Evolutionary conservation across 176 grass and related monocot species (phyloP), one percentile per base, ranked within the genome.

Genomic region (Echinochloa phyllopogon): DNA sequence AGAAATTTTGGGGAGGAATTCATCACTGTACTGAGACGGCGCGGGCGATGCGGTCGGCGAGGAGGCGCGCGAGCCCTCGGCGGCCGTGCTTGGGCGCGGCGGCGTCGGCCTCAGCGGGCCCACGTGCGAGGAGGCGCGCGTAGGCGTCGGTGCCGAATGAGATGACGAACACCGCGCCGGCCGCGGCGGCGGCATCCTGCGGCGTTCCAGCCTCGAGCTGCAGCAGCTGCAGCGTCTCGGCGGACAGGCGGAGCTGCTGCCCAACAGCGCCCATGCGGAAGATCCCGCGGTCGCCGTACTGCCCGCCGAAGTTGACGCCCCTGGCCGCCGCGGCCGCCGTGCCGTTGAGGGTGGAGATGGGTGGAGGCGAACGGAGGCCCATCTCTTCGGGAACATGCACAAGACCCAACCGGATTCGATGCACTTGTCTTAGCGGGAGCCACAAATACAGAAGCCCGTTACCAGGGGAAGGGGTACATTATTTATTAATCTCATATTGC

Each of bases 111-210:
- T 83, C 85, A 14, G 85, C 85, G 11, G 78, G 59, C 5, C 75
- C 82, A 39, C 64, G 87, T 16, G 78, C 63, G 39, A 94, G 71
- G 37, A 94, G 69, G 15, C 72, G 72, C 55, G 80, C 55, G 67
- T 90, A 95, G 25, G 88, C 90, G 72, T 95, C 87, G 60, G 87
- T 20, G 41, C 93, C 90, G 83, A 95, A 95, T 8, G 93, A 90
- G 17, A 92, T 62, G 23, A 95, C 48, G 80, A 90, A 95, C 50
- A 95, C 68, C 15, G 90, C 90, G 24, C 77, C 44, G 4, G 73
- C 79, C 13, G 45, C 81, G 25, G 10, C 27, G 4, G 38, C 80
- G 10, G 39, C 71, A 42, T 24, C 62, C 37, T 17, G 8, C 39
- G 92, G 64, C 10, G 83, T 48, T 36, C 72, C 60, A 13, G 77